These are phyloP conservation scores for Nymphaea colorata DNA, from an alignment of 164 flowering plant species.

Conservation along the genomic window DNA sequence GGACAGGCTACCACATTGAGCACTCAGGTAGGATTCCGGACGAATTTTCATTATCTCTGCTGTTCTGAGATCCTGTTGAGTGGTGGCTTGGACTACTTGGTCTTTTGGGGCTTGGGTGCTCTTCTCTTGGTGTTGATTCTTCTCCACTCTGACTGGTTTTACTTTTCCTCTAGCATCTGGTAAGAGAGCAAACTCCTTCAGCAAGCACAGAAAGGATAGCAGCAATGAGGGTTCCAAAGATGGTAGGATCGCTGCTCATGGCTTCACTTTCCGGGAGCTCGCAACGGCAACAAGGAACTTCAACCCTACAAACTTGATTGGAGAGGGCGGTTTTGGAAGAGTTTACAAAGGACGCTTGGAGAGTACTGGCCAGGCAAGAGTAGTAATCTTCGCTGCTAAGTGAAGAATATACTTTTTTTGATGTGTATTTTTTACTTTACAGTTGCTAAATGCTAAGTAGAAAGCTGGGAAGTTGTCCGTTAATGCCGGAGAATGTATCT, in stretches of 20 bases:
- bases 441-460: background rate
- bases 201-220: constrained; percentile 12
- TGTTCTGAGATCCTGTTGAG: background rate
- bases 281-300: constrained; percentile 58
- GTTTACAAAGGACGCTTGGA: constrained; percentile 67
- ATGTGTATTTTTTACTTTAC: background rate
- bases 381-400: background rate
- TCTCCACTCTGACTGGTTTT: background rate
- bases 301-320: constrained; percentile 47
- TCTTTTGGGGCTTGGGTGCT: no score
- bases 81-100: background rate
- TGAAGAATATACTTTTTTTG: background rate
- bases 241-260: constrained; percentile 16
- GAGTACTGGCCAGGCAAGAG: constrained; percentile 40
- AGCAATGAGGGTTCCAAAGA: constrained; percentile 2
- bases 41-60: constrained; percentile 2
- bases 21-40: constrained; percentile 6
- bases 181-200: constrained; percentile 9
- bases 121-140: background rate
- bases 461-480: background rate
- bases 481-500: background rate
- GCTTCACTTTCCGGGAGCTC: constrained; percentile 62
- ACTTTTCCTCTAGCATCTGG: constrained; percentile 15
- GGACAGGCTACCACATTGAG: constrained; percentile 1
- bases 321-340: constrained; percentile 88